A percentile compares a stretch with the other conserved stretches of the same genome.
phyloP scores from a whole-genome alignment of 352 stramenopile species.

The Pythium brachiatum region DNA sequence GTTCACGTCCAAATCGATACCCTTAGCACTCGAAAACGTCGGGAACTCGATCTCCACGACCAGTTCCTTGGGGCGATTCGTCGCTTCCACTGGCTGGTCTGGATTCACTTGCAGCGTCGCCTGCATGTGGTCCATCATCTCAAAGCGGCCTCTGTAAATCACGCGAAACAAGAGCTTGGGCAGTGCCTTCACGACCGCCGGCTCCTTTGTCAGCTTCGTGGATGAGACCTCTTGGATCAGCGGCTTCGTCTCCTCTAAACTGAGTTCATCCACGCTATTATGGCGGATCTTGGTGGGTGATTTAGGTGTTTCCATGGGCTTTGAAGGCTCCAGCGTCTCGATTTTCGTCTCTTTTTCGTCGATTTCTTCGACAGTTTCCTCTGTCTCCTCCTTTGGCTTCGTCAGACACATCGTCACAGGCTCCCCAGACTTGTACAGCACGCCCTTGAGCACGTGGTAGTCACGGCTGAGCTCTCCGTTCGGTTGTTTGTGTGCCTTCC shows the following conservation, averaged over 20 bases:
- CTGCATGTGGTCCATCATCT: conserved; percentile 76
- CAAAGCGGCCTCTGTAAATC: conserved; percentile 65
- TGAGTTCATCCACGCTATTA: conserved; percentile 9
- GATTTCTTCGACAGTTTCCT: conserved; percentile 26
- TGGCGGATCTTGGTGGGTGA: neutral
- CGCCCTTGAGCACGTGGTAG: conserved; percentile 84
- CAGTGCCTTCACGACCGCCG: neutral
- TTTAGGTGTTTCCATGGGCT: neutral
- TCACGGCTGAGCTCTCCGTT: conserved; percentile 33
- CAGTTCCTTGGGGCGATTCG: conserved; percentile 51
- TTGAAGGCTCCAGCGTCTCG: conserved; percentile 9
- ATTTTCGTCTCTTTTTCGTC: conserved; percentile 9
- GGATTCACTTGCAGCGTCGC: conserved; percentile 31
- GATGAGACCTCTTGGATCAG: neutral
- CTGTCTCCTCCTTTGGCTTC: conserved; percentile 13
- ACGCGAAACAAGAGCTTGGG: conserved; percentile 61
- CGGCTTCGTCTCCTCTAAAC: neutral
- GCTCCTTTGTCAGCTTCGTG: neutral
- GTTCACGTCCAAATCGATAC: conserved; percentile 70
- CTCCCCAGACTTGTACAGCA: conserved; percentile 82
- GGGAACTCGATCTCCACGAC: conserved; percentile 69
- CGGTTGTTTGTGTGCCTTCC: conserved; percentile 31
- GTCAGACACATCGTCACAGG: conserved; percentile 72
- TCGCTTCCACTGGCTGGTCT: conserved; percentile 1
- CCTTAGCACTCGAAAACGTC: conserved; percentile 45